Percentiles rank a stretch among this genome's conserved stretches.
Conservation (phyloP, 2,329 filamentous ascomycete genomes). For the Elsinoe batatas region DNA sequence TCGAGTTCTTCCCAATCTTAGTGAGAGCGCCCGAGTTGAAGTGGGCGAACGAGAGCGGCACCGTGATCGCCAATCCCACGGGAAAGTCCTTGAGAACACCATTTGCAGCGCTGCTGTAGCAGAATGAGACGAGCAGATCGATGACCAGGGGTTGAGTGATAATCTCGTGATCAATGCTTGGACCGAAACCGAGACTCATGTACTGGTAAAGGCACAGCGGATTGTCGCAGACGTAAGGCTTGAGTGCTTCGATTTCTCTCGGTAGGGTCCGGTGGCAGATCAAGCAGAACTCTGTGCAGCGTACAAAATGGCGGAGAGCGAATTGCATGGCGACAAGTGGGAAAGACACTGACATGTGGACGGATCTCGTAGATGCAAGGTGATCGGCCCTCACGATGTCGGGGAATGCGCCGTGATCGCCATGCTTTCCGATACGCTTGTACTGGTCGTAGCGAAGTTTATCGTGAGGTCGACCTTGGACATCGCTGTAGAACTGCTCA, state of each 20-base stretch:
- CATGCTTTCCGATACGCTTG: slow-evolving; percentile 23
- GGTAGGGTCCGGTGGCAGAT: slow-evolving; percentile 65
- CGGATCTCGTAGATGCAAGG: slow-evolving; percentile 25
- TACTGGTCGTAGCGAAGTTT: slow-evolving; percentile 29
- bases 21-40: neutral
- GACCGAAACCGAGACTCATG: slow-evolving; percentile 74
- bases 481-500: slow-evolving; percentile 46
- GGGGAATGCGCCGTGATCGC: slow-evolving; percentile 31
- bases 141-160: slow-evolving; percentile 69
- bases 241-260: slow-evolving; percentile 57
- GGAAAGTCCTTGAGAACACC: slow-evolving; percentile 45
- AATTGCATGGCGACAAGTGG: slow-evolving; percentile 62
- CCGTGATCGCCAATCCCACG: slow-evolving; percentile 44
- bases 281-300: slow-evolving; percentile 78
- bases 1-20: neutral
- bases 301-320: slow-evolving; percentile 62
- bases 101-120: slow-evolving; percentile 49
- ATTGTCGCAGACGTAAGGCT: slow-evolving; percentile 64
- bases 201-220: slow-evolving; percentile 79
- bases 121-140: slow-evolving; percentile 75
- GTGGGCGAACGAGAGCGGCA: slow-evolving; percentile 31
- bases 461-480: slow-evolving; percentile 28
- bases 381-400: slow-evolving; percentile 43
- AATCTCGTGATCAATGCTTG: slow-evolving; percentile 78
- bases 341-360: slow-evolving; percentile 34